Percentiles rank a stretch among this genome's conserved stretches.
Evolutionary conservation across 2,329 filamentous ascomycete genomes (phyloP).

Genomic region (Arthrobotrys iridis): DNA sequence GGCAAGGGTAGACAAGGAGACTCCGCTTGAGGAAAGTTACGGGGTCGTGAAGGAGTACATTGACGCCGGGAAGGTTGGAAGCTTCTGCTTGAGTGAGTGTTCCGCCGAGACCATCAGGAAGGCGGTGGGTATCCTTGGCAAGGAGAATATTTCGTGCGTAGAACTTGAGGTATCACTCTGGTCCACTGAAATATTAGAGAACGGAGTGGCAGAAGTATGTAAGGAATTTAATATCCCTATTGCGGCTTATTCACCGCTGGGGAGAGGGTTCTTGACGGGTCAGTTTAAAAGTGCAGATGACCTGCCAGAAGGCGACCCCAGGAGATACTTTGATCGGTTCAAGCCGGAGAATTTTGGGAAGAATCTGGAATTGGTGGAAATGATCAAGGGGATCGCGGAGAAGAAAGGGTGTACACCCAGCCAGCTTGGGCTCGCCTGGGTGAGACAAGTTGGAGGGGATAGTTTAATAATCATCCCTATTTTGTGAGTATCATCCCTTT

Average conservation of each 20-base stretch:
- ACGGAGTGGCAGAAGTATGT: conserved; percentile 68
- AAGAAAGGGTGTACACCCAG: conserved; percentile 70
- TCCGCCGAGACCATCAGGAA: conserved; percentile 65
- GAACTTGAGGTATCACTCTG: conserved; percentile 69
- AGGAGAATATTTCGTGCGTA: conserved; percentile 58
- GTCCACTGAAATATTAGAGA: conserved; percentile 65
- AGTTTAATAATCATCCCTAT: conserved; percentile 72
- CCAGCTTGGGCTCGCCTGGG: conserved; percentile 75
- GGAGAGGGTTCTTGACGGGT: conserved; percentile 68
- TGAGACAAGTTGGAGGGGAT: conserved; percentile 65
- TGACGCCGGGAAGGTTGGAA: conserved; percentile 66
- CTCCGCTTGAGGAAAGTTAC: conserved; percentile 64
- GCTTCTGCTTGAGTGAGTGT: conserved; percentile 67
- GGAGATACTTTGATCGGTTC: conserved; percentile 68
- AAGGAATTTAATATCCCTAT: conserved; percentile 74
- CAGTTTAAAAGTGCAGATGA: conserved; percentile 67
- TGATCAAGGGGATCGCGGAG: conserved; percentile 69
- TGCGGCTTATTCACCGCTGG: conserved; percentile 77
- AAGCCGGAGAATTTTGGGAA: conserved; percentile 70
- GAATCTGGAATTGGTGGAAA: conserved; percentile 71
- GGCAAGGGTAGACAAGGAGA: conserved; percentile 68
- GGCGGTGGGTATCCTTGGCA: conserved; percentile 61
- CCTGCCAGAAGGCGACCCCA: conserved; percentile 67
- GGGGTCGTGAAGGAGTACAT: conserved; percentile 65
- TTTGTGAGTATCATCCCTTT: conserved; percentile 68